phyloP scores from a whole-genome alignment of 2,329 filamentous ascomycete species.

The Scedosporium apiospermum region DNA sequence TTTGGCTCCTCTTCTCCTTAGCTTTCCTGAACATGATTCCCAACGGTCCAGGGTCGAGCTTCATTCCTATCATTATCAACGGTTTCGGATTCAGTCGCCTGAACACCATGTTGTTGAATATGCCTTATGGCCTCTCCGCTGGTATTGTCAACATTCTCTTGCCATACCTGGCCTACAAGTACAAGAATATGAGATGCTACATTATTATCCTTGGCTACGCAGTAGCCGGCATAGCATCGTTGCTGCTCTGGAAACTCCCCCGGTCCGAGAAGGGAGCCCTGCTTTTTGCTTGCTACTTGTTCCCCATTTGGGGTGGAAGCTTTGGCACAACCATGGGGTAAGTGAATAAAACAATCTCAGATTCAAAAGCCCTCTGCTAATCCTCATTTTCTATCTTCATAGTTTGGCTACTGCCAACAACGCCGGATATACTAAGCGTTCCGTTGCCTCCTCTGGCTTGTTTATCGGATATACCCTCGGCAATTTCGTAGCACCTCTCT shows the following conservation, averaged over 20 bases:
- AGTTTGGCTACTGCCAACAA: slow-evolving; percentile 24
- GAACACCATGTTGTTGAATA: slow-evolving; percentile 29
- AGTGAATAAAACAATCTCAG: background rate
- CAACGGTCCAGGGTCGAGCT: slow-evolving; percentile 31
- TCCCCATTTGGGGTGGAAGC: slow-evolving; percentile 30
- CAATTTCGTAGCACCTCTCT: slow-evolving; percentile 30
- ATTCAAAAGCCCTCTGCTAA: background rate
- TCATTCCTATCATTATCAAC: slow-evolving; percentile 35
- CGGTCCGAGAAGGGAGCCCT: slow-evolving; percentile 28
- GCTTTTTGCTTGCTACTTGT: slow-evolving; percentile 37
- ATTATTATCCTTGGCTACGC: slow-evolving; percentile 28
- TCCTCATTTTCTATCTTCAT: slow-evolving; percentile 31
- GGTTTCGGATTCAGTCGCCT: slow-evolving; percentile 32
- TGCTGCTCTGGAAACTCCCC: slow-evolving; percentile 11
- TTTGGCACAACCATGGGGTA: slow-evolving; percentile 36
- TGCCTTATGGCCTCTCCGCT: slow-evolving; percentile 27
- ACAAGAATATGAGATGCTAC: slow-evolving; percentile 22
- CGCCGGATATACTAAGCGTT: slow-evolving; percentile 23
- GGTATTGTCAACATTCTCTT: slow-evolving; percentile 27
- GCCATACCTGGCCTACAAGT: slow-evolving; percentile 29
- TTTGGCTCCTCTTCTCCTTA: slow-evolving; percentile 47
- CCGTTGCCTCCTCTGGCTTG: slow-evolving; percentile 32
- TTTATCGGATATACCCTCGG: slow-evolving; percentile 30
- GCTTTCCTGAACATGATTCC: slow-evolving; percentile 31
- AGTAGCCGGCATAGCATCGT: slow-evolving; percentile 21